Evolutionary conservation across 345 rosid species (phyloP), one percentile per base, ranked within the genome.

Genomic region (Camelina neglecta): DNA sequence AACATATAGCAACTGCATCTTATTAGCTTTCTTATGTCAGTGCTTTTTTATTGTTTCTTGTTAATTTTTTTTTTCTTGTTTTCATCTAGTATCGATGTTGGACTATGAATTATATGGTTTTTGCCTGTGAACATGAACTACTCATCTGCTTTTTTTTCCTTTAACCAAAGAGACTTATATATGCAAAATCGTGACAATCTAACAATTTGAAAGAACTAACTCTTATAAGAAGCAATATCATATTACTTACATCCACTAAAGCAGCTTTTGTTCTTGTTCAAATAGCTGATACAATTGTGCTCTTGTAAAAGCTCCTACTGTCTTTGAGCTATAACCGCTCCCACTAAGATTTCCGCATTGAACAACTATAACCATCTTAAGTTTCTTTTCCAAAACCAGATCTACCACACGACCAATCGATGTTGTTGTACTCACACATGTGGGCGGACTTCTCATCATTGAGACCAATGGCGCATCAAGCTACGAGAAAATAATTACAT

Each of bases 391-490:
- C 69, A 85, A 68, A 38, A 91, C 72, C 39, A 89, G 81, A 82
- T 91, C 84, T 56, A 87, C 73, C 61, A 86, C 88, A 61, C 81
- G 86, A 23, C 84, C 86, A 0, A 84, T 77, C 8, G 90, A 82
- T 55, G 91, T 81, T 15, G 81, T 73, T 71, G 87, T 81, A n/a
- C 86, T 77, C 76, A 89, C 90, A 26, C 81, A 82, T 45, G 88
- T 88, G 48, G 90, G 88, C 0, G 88, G 90, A 68, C 88, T 88
- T 83, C 90, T 86, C 93, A 88, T 89, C 95, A 89, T 81, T 50
- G 84, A 75, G 20, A 48, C 57, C 57, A 91, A 78, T 7, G 85
- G 81, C 42, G 85, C 91, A 62, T 89, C 73, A 80, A 91, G 83
- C 93, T 91, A 83, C 84, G 74, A 41, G 58, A 59, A 26, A n/a